These are phyloP conservation scores for Murraya paniculata DNA, from an alignment of 345 rosid genomes.

Conservation along the genomic window DNA sequence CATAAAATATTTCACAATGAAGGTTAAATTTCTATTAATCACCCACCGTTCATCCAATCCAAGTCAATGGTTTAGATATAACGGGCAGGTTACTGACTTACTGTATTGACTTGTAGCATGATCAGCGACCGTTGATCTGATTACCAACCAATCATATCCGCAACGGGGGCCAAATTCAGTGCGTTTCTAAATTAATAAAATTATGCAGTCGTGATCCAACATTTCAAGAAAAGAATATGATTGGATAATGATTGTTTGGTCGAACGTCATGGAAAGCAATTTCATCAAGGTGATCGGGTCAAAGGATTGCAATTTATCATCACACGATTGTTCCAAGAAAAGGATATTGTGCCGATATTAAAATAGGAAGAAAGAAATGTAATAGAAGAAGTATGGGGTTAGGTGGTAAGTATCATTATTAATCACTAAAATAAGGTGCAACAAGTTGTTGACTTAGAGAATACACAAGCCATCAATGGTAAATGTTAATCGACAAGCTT, in stretches of 20 bases:
- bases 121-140: conserved; percentile 4
- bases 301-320: neutral
- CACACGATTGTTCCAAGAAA: neutral
- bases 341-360: neutral
- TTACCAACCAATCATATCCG: neutral
- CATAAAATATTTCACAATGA: neutral
- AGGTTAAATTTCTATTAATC: neutral
- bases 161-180: neutral
- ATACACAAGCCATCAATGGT: neutral
- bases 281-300: neutral
- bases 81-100: neutral
- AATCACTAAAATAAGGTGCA: neutral
- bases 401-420: neutral
- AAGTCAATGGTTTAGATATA: neutral
- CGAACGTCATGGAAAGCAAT: conserved; percentile 8
- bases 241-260: neutral
- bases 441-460: conserved; percentile 1
- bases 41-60: neutral
- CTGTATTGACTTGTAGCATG: conserved; percentile 3
- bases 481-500: neutral
- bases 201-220: neutral
- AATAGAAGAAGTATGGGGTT: neutral
- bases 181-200: neutral
- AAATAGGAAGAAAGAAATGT: neutral
- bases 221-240: neutral